These are phyloP conservation scores for Volvox reticuliferus DNA, from an alignment of 139 green algal species.

Conservation along the genomic window DNA sequence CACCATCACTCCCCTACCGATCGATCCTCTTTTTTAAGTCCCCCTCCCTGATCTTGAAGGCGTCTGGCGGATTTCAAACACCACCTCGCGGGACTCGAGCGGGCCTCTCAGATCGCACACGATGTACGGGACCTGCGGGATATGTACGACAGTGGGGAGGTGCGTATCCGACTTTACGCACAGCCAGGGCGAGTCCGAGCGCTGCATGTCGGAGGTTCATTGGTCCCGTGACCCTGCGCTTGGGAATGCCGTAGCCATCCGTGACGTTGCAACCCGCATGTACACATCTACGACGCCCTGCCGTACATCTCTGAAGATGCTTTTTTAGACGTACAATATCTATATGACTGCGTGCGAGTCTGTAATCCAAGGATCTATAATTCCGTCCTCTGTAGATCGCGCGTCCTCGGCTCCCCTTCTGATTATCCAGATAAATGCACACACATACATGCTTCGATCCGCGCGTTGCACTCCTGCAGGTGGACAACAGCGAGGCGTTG, in stretches of 20 bases:
- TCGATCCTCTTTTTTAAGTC: too few species aligned
- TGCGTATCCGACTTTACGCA: not conserved
- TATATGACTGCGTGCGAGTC: not conserved
- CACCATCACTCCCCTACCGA: too few species aligned
- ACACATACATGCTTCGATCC: not conserved
- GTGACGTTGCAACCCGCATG: not conserved
- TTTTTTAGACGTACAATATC: not conserved
- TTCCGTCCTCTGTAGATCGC: not conserved
- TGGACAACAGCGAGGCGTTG: slow-evolving; percentile 22
- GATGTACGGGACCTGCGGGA: slow-evolving; percentile 3
- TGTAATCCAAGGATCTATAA: not conserved
- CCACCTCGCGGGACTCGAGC: not conserved
- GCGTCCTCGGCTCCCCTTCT: not conserved
- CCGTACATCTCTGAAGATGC: not conserved
- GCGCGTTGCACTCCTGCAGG: not conserved
- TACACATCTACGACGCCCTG: too few species aligned
- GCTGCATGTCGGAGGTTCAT: not conserved
- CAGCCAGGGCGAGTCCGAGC: not conserved
- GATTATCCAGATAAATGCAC: not conserved
- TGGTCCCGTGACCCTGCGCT: not conserved
- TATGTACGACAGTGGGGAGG: slow-evolving; percentile 29
- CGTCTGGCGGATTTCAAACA: slow-evolving; percentile 16
- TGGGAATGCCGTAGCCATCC: not conserved
- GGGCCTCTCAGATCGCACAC: not conserved
- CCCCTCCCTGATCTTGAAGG: not conserved